phyloP scores from a whole-genome alignment of 805 yeast species.

The Yarrowia divulgata region DNA sequence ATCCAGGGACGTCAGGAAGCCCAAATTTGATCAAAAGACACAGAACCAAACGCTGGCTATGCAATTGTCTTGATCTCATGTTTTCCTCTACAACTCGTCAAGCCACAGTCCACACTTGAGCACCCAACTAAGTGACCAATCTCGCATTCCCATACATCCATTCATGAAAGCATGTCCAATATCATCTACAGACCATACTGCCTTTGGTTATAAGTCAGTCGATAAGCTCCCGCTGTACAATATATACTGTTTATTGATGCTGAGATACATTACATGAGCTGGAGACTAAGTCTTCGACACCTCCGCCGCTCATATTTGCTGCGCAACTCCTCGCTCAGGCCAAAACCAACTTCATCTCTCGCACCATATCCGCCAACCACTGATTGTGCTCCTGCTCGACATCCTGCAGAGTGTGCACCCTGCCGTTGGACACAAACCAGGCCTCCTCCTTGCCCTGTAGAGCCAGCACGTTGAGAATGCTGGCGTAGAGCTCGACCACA shows the following conservation, averaged over 20 bases:
- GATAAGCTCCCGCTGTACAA: not conserved
- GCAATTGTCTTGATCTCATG: no score
- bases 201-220: no score
- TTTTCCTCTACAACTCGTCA: no score
- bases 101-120: no score
- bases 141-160: no score
- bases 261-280: not conserved
- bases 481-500: slow-evolving; percentile 11
- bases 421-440: slow-evolving; percentile 21
- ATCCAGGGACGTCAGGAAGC: no score
- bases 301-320: not conserved
- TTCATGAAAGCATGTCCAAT: no score
- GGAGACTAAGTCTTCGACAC: no score
- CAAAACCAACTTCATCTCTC: slow-evolving; percentile 22
- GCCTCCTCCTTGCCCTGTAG: slow-evolving; percentile 23
- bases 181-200: no score
- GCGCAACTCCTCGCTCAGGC: not conserved
- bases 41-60: no score
- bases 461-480: slow-evolving; percentile 32
- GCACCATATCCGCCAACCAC: slow-evolving; percentile 11
- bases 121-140: no score
- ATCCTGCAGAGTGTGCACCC: slow-evolving; percentile 17
- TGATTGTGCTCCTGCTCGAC: slow-evolving; percentile 11
- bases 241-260: slow-evolving; percentile 5
- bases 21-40: no score